phyloP scores from a whole-genome alignment of 1,284 basidiomycete genomes.

The Sanghuangporus weigelae region DNA sequence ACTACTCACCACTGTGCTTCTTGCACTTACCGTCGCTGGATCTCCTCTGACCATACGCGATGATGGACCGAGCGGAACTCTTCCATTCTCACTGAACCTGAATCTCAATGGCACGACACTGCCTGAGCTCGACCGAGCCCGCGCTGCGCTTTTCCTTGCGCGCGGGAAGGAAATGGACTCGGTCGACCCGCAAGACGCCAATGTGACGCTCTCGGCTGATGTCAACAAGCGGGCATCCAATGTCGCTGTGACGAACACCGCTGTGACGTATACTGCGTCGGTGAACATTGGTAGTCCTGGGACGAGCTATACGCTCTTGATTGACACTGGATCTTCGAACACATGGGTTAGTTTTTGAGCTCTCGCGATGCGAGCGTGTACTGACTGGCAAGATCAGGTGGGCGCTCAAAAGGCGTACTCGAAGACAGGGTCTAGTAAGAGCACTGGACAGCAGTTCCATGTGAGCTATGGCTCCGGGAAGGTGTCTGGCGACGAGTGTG shows the following conservation, averaged over 20 bases:
- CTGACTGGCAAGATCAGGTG: constrained; percentile 9
- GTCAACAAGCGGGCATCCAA: neutral
- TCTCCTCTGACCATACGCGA: constrained; percentile 2
- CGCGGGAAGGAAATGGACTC: neutral
- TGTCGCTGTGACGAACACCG: constrained; percentile 7
- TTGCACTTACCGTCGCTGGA: constrained; percentile 5
- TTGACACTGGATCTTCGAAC: constrained; percentile 20
- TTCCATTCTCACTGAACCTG: constrained; percentile 8
- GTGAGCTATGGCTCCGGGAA: constrained; percentile 20
- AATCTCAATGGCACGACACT: constrained; percentile 10
- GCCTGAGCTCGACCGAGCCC: constrained; percentile 15
- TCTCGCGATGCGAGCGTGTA: neutral
- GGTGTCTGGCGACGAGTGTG: constrained; percentile 11
- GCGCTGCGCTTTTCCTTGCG: constrained; percentile 7
- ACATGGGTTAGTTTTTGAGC: constrained; percentile 20
- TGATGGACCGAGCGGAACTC: neutral
- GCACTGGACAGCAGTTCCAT: constrained; percentile 16
- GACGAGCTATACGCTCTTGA: constrained; percentile 14
- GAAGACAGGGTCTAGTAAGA: constrained; percentile 14
- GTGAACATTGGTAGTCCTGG: constrained; percentile 19
- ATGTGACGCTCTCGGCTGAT: neutral
- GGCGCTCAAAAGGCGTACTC: constrained; percentile 20
- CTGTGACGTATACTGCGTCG: constrained; percentile 15
- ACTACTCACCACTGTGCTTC: constrained; percentile 1
- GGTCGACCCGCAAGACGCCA: neutral